Conservation (phyloP, 2,329 filamentous ascomycete genomes). For the Aspergillus viridinutans region DNA sequence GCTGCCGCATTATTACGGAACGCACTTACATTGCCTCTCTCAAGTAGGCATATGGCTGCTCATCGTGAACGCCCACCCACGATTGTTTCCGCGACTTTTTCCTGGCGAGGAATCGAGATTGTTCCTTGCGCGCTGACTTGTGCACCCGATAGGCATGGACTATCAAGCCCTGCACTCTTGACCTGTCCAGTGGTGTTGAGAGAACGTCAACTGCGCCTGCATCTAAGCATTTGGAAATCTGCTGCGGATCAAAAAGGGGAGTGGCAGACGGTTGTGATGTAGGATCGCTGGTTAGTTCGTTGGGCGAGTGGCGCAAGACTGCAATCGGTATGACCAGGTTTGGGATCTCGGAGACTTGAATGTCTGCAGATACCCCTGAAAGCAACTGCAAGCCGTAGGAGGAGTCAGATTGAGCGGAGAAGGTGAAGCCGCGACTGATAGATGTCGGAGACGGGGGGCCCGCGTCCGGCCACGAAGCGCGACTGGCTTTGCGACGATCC, state of each 20-base stretch:
- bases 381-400: conserved; percentile 48
- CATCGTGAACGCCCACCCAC: conserved; percentile 83
- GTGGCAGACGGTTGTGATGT: conserved; percentile 21
- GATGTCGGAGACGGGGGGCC: conserved; percentile 28
- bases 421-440: conserved; percentile 37
- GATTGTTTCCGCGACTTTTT: conserved; percentile 78
- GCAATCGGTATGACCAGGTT: conserved; percentile 50
- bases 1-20: neutral
- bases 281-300: conserved; percentile 12
- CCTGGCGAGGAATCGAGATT: conserved; percentile 66
- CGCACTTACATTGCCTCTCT: conserved; percentile 71
- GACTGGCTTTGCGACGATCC: conserved; percentile 27
- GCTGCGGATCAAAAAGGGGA: conserved; percentile 46
- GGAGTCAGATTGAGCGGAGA: conserved; percentile 42
- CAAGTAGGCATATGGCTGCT: conserved; percentile 83
- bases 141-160: conserved; percentile 80
- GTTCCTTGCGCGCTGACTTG: conserved; percentile 69
- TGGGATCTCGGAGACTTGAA: conserved; percentile 47
- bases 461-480: conserved; percentile 27
- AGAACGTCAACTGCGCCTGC: conserved; percentile 84
- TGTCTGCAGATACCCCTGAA: conserved; percentile 46
- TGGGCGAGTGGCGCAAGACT: conserved; percentile 33
- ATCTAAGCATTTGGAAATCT: conserved; percentile 71
- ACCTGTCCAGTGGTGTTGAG: conserved; percentile 69
- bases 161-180: conserved; percentile 69